A percentile compares a stretch with the other conserved stretches of the same genome.
Conservation (phyloP, 2,329 filamentous ascomycete genomes). For the Teratosphaeria zuluensis region DNA sequence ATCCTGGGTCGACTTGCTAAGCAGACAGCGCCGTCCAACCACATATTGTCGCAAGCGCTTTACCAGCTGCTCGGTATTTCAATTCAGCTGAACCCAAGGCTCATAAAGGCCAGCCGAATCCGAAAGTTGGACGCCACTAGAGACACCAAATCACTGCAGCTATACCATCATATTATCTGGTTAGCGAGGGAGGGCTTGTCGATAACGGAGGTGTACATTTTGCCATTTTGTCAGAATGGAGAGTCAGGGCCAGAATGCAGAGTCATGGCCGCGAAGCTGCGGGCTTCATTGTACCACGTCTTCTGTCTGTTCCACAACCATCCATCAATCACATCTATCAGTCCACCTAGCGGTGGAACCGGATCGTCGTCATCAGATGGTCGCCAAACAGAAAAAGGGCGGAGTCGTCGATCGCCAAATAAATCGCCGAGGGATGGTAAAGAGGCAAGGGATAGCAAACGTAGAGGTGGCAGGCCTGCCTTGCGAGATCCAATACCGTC, state of each 20-base stretch:
- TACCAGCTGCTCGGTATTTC: constrained; percentile 89
- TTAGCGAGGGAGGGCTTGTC: constrained; percentile 83
- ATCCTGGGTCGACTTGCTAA: constrained; percentile 84
- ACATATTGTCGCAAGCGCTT: constrained; percentile 68
- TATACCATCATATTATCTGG: constrained; percentile 91
- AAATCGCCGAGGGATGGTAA: constrained; percentile 11
- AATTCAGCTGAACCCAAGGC: constrained; percentile 73
- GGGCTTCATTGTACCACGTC: constrained; percentile 91
- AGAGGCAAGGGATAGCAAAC: constrained; percentile 13
- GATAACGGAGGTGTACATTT: constrained; percentile 74
- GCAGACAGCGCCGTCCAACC: constrained; percentile 66
- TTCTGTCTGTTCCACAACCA: constrained; percentile 94
- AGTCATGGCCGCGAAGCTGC: constrained; percentile 81
- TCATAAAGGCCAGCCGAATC: constrained; percentile 72
- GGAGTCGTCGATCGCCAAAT: constrained; percentile 8
- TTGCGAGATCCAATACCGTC: constrained; percentile 40
- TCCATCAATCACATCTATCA: constrained; percentile 57
- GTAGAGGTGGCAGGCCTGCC: constrained; percentile 22
- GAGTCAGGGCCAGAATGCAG: constrained; percentile 68
- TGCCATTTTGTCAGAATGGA: constrained; percentile 64
- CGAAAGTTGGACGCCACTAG: constrained; percentile 71
- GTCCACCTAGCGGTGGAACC: constrained; percentile 23
- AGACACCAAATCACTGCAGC: constrained; percentile 67
- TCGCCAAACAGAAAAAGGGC: constrained; percentile 11
- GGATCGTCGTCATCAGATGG: constrained; percentile 16